Evolutionary conservation across 805 yeast genomes (phyloP), one percentile per base, ranked within the genome.

Genomic region (Candida lessepsii): DNA sequence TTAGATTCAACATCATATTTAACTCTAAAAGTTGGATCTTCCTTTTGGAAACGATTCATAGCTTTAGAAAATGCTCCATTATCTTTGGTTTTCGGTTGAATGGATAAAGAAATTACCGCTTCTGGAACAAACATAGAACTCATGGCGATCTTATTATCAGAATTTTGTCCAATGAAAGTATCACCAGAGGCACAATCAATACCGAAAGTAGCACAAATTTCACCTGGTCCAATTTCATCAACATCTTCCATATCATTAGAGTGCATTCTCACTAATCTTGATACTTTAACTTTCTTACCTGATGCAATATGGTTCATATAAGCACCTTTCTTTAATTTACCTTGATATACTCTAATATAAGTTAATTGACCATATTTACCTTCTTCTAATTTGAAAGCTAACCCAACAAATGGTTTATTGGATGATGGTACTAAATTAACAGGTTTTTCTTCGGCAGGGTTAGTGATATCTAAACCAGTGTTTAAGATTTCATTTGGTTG

Each of bases 111-210:
- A 39, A 93, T 91, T 48, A 93, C 99, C 1, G 99, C 96, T 63
- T 93, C 99, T 5, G 99, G 99, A 47, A 93, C 99, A 67, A 75
- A 93, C 99, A 93, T 93, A 4, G 97, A 88, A 41, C 95, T 81
- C 98, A 93, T 91, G 40, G 99, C 82, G 54, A 86, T 83, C 54
- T 81, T 73, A 40, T 81, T 71, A 10, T 75, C 72, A 13, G 62
- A 49, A 41, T 58, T 60, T 40, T 93, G 96, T 51, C 87, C 96
- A 33, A 96, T 83, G 65, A 93, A 93, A 10, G 98, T 88, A 59
- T 93, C 99, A 58, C 99, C 99, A 10, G 99, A 93, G 9, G 98
- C 82, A 76, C 99, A 93, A 64, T 93, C 99, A 52, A 93, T 86
- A 68, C 99, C 99, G 56, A 93, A 93, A 43, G 98, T 91, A 40